Evolutionary conservation across 495 filamentous ascomycete species (phyloP).

Genomic region (Chaetomidium leptoderma): DNA sequence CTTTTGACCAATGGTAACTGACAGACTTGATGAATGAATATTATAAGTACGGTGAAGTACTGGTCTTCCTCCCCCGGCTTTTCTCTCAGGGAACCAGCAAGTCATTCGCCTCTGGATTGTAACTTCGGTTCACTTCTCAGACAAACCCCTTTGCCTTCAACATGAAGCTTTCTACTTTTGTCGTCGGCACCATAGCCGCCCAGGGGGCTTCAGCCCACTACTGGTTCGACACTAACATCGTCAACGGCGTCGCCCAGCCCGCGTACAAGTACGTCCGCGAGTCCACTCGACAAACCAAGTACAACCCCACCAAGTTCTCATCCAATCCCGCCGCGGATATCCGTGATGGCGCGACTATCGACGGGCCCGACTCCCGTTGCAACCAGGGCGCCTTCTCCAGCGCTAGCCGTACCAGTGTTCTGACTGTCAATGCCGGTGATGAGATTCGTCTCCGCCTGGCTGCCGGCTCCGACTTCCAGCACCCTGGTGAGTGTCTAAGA

Average conservation of each 20-base stretch:
- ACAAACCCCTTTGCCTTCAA: background rate
- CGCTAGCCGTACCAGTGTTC: background rate
- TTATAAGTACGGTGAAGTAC: too few relatives aligned
- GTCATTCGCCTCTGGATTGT: too few relatives aligned
- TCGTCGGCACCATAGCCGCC: background rate
- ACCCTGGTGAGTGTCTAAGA: background rate
- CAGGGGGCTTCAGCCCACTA: background rate
- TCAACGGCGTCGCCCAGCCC: background rate
- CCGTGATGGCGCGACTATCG: background rate
- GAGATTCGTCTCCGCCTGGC: background rate
- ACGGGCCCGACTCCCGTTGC: background rate
- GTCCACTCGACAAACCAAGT: background rate
- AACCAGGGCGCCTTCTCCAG: background rate
- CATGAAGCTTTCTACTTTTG: background rate
- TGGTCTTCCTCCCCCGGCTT: too few relatives aligned
- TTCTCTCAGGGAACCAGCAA: too few relatives aligned
- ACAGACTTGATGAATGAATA: too few relatives aligned
- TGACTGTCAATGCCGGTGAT: background rate
- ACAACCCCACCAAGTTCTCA: background rate
- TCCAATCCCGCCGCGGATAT: background rate
- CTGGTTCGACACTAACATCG: background rate
- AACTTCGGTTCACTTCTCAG: too few relatives aligned
- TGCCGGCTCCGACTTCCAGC: background rate
- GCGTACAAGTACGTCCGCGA: constrained; percentile 1
- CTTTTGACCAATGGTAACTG: too few relatives aligned